phyloP scores from a whole-genome alignment of 352 stramenopile genomes.

The Globisporangium mamillatum region DNA sequence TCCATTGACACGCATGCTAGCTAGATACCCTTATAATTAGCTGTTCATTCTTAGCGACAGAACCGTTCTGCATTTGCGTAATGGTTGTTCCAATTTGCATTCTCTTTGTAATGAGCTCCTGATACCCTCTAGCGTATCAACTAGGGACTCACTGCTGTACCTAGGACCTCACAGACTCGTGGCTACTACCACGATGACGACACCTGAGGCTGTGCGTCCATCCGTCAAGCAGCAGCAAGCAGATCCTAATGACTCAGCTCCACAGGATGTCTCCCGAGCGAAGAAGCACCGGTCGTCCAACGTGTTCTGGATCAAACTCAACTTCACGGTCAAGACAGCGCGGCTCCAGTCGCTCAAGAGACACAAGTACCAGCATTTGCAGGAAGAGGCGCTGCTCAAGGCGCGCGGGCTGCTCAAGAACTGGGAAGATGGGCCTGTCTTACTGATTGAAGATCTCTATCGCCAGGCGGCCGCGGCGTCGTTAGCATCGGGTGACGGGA shows the following conservation, averaged over 20 bases:
- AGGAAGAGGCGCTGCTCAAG: slow-evolving; percentile 62
- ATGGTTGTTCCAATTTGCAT: not conserved
- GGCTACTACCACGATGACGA: not conserved
- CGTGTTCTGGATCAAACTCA: slow-evolving; percentile 71
- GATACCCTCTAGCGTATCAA: not conserved
- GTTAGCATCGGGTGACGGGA: slow-evolving; percentile 27
- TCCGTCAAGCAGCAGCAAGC: not conserved
- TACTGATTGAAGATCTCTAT: slow-evolving; percentile 64
- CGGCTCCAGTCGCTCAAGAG: slow-evolving; percentile 57
- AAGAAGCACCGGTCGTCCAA: slow-evolving; percentile 32
- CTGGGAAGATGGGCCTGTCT: slow-evolving; percentile 57
- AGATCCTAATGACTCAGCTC: not conserved
- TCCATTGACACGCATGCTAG: not conserved
- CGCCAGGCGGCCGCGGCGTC: slow-evolving; percentile 28
- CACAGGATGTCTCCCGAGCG: not conserved
- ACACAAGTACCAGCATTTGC: slow-evolving; percentile 72
- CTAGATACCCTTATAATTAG: slow-evolving; percentile 8
- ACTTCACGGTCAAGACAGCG: slow-evolving; percentile 68
- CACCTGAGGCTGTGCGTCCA: not conserved
- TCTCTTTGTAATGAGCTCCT: not conserved
- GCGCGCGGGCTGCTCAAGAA: slow-evolving; percentile 60
- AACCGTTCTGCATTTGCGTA: not conserved
- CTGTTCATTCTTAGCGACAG: not conserved
- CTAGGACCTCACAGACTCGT: not conserved
- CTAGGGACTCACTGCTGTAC: not conserved